These are phyloP conservation scores for Amanita molliuscula DNA, from an alignment of 768 basidiomycete species.

Conservation along the genomic window DNA sequence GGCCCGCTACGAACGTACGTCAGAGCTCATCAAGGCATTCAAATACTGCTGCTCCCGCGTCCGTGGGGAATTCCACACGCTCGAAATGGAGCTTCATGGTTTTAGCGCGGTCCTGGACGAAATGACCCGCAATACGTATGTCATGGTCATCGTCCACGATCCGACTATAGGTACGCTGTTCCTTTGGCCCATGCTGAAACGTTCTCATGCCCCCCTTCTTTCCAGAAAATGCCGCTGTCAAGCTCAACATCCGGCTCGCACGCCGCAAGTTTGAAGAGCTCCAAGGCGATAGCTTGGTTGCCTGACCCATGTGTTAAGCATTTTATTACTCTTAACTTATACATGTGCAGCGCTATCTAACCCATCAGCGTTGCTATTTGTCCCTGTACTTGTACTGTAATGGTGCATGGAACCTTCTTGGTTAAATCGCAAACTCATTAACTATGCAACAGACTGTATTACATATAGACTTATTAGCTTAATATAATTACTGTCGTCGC, in stretches of 20 bases:
- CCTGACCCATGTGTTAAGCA: constrained; percentile 10
- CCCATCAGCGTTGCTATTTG: not conserved
- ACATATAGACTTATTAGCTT: not conserved
- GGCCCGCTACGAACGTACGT: constrained; percentile 77
- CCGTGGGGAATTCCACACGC: constrained; percentile 74
- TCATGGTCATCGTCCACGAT: constrained; percentile 82
- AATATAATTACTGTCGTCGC: not conserved
- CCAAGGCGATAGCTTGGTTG: constrained; percentile 55
- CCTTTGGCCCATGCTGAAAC: not conserved
- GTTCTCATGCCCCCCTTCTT: constrained; percentile 2
- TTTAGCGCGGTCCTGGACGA: constrained; percentile 89
- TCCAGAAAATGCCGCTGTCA: constrained; percentile 81
- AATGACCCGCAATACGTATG: constrained; percentile 88
- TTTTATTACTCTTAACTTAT: constrained; percentile 8
- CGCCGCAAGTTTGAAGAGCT: constrained; percentile 85
- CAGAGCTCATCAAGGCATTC: constrained; percentile 93
- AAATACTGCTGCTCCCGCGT: constrained; percentile 84
- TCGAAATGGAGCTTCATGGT: constrained; percentile 79
- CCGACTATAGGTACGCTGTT: constrained; percentile 68
- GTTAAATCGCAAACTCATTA: not conserved
- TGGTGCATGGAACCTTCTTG: constrained; percentile 1
- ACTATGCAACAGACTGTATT: not conserved
- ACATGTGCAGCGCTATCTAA: not conserved
- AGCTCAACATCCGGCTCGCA: constrained; percentile 81
- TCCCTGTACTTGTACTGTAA: not conserved